Evolutionary conservation across 495 filamentous ascomycete genomes (phyloP), one percentile per base, ranked within the genome.

Genomic region (Viridothelium virens): DNA sequence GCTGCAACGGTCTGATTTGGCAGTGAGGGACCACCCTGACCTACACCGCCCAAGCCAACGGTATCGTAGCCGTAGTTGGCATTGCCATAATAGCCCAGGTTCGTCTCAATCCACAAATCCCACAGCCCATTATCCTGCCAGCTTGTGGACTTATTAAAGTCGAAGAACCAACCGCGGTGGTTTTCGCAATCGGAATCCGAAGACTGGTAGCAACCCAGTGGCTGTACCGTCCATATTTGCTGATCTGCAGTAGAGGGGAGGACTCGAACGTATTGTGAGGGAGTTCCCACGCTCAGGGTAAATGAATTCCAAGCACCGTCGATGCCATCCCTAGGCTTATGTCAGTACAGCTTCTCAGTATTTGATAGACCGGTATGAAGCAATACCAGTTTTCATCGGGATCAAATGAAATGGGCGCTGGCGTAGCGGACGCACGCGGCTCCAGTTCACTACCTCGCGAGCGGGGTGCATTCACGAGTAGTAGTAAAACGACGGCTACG

Each of bases 161-260:
- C 77, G 74, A 82, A 85, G 11, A 79, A 59, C 2, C 69, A 71
- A 4, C 85, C 85, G 63, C 83, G 73, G 9, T 75, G 73, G 7
- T 77, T 71, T 1, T 72, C 70, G 68, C 85, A 86, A 3, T 68
- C 37, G 2, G 74, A 70, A 1, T 73, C 70, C 1, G 63, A 48
- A 1, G 68, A 68, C 12, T 71, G 69, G 2, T 67, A 38, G 65
- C 81, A 84, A 25, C 76, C 80, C 53, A 78, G 71, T 0, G 78
- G 75, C 47, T 77, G 44, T 14, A 79, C 75, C 1, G 77, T 76
- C 65, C 78, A 69, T 10, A 74, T 76, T 64, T 77, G 70, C 44
- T 75, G 74, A 6, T 72, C 74, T 7, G 72, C 70, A 34, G 75
- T 77, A 16, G 76, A 78, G 5, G 74, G 71, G 16, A 76, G 70